These are phyloP conservation scores for Epichloe festucae DNA, from an alignment of 2,329 filamentous ascomycete species.

Conservation along the genomic window DNA sequence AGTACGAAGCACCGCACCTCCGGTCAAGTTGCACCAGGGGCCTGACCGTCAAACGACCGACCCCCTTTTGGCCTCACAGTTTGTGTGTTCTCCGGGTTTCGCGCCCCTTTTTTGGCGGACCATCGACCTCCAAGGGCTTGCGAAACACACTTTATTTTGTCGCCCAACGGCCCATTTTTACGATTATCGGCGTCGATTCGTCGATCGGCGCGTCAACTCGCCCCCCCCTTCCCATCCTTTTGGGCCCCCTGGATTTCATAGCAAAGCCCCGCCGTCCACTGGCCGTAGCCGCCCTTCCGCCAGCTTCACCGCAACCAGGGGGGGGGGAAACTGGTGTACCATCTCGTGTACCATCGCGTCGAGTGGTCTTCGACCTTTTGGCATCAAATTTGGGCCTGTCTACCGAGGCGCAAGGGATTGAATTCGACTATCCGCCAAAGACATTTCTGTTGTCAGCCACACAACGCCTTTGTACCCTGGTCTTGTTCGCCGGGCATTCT, in stretches of 20 bases:
- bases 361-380: background rate
- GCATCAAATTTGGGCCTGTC: constrained; percentile 2
- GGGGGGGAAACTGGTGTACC: background rate
- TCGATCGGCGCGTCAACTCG: constrained; percentile 1
- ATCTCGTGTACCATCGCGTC: background rate
- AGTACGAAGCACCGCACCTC: background rate
- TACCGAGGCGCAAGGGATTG: background rate
- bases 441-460: background rate
- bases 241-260: constrained; percentile 1
- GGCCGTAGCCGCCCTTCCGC: constrained; percentile 3
- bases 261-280: constrained; percentile 1
- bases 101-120: background rate
- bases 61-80: background rate
- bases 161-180: background rate
- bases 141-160: background rate
- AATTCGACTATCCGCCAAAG: constrained; percentile 1
- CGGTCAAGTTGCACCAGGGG: background rate
- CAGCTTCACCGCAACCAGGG: background rate
- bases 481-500: background rate
- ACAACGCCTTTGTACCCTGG: background rate
- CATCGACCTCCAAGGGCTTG: background rate
- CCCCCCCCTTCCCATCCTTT: background rate
- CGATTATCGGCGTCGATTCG: background rate
- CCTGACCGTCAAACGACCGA: background rate
- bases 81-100: background rate